Base-by-base conservation (phyloP, 768 basidiomycete genomes). In the Bullera alba region DNA sequence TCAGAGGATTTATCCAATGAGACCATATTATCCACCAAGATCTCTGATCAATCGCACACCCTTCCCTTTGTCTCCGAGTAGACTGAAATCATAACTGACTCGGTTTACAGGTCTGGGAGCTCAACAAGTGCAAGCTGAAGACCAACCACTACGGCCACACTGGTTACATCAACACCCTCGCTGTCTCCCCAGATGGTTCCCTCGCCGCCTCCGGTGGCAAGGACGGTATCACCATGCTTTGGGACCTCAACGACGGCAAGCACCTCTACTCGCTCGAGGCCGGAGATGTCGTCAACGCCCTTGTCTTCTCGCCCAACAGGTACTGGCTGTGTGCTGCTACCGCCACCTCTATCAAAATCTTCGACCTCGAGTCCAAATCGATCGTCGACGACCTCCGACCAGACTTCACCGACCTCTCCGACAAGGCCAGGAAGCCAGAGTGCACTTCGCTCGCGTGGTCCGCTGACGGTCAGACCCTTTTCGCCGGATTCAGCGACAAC, bases 271-370 rank as follows among this genome's bases (percentile, higher is more conserved):
- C 91, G 47, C 85, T 99, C 53, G 95, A 99, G 76, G 95, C 95
- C 42, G 92, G 92, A 54, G 89, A 99, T 74, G 79, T 91, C 63
- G 92, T 99, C 81, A 96, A 99, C 73, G 91, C 95, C 54, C 86
- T 99, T 61, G 95, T 97, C 74, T 99, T 99, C 82, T 92, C 89
- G 15, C 95, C 95, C 54, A 99, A 99, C 81, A 85, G 93, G 52
- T 99, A 99, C 86, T 99, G 95, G 95, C 79, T 99, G 59, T 99
- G 95, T 73, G 95, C 95, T 65, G 95, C 95, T 58, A 97, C 95
- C 58, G 82, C 88, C 57, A 88, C 84, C 74, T 90, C 87, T 73
- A 87, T 97, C 77, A 97, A 97, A 79, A 97, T 99, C 76, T 99
- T 97, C 72, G 95, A 99, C 75, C 80, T 99, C 42, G 93, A 99